Evolutionary conservation across 345 rosid genomes (phyloP).

Genomic region (Moringa oleifera): DNA sequence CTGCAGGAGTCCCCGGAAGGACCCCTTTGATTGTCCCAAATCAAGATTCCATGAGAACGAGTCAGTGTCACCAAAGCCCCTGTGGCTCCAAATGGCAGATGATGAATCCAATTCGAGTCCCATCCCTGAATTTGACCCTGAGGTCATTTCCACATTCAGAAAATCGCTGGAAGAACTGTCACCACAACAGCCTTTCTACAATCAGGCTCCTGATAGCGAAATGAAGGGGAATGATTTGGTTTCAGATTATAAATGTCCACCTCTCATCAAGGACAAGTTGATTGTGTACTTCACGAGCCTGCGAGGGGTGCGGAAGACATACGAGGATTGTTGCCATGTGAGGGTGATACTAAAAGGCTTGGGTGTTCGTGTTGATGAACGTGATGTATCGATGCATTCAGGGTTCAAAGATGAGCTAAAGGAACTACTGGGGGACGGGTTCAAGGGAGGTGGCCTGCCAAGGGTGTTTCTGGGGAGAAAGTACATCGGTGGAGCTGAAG

Average conservation of each 20-base stretch:
- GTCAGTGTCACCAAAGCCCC: slow-evolving; percentile 23
- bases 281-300: slow-evolving; percentile 74
- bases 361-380: slow-evolving; percentile 58
- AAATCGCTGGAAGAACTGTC: slow-evolving; percentile 54
- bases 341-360: slow-evolving; percentile 52
- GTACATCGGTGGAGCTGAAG: slow-evolving; percentile 80
- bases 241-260: slow-evolving; percentile 13
- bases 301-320: slow-evolving; percentile 84
- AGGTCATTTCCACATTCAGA: slow-evolving; percentile 52
- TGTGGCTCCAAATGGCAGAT: slow-evolving; percentile 52
- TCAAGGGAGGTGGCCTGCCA: slow-evolving; percentile 45
- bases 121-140: slow-evolving; percentile 52
- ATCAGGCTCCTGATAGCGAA: slow-evolving; percentile 26
- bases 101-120: slow-evolving; percentile 24
- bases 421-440: slow-evolving; percentile 42
- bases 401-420: slow-evolving; percentile 78
- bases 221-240: not conserved
- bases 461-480: slow-evolving; percentile 67
- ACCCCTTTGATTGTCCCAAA: slow-evolving; percentile 26
- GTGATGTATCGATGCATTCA: slow-evolving; percentile 89
- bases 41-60: slow-evolving; percentile 30
- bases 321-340: slow-evolving; percentile 72
- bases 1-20: slow-evolving; percentile 21
- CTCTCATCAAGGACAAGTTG: slow-evolving; percentile 34
- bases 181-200: slow-evolving; percentile 51